Evolutionary conservation across 2,329 filamentous ascomycete species (phyloP), one percentile per base, ranked within the genome.

Genomic region (Zymoseptoria crescenta): DNA sequence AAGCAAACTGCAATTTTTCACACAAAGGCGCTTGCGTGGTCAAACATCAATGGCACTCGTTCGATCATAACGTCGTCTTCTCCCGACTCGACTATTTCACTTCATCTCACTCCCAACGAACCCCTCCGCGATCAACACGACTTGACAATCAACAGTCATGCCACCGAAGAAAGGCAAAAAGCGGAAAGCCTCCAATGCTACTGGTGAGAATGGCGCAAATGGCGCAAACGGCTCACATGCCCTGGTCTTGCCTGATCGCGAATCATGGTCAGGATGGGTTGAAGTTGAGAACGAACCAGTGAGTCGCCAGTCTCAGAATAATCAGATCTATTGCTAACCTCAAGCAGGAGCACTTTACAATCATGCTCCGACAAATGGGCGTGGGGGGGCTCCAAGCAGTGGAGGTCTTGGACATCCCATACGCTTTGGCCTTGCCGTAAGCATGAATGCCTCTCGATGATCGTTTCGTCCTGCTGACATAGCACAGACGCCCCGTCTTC

Each of bases 261-360:
- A 80, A 27, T 78, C 80, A 29, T 91, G 87, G 84, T 79, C 83
- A 54, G 87, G 87, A 24, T 93, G 88, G 85, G 82, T 87, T 59
- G 91, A 96, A 69, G 81, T 97, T 54, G 91, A 96, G 74, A 96
- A 91, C 6, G 91, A 96, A 62, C 92, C 92, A 7, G 90, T 91
- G 74, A 74, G 83, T 70, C 13, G 13, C 35, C 13, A 45, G 35
- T 13, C 16, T 45, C 9, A 19, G 8, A 20, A 35, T 48, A 51
- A 56, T 10, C 50, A 10, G n/a, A 16, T 10, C 4, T n/a, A 29
- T 10, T 52, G 57, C 63, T 69, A 52, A 71, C 30, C 53, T 21
- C 29, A 55, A 20, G 1, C 61, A 91, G 89, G 86, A 84, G 28
- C 86, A 92, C 67, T 96, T 97, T 78, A 94, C 91, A 68, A 84